A percentile compares a stretch with the other conserved stretches of the same genome.
phyloP scores from a whole-genome alignment of 2,329 filamentous ascomycete species.

The Fusarium brevicatenulatum region DNA sequence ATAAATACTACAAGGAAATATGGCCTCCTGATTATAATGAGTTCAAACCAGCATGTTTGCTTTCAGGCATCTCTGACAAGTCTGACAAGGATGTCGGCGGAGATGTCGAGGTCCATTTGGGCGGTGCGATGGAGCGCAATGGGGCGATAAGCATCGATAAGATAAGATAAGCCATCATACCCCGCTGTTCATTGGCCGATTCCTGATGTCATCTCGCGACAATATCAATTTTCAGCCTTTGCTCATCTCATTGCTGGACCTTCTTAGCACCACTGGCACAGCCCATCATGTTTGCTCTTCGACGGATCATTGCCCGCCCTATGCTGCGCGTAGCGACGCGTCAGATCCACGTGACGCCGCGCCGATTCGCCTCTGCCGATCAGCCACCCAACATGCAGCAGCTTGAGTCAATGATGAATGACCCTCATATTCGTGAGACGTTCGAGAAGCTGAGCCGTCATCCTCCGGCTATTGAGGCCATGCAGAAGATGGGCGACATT shows the following conservation, averaged over 20 bases:
- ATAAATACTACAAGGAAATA: fast-evolving
- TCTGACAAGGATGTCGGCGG: not conserved
- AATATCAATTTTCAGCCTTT: slow-evolving; percentile 13
- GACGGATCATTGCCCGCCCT: slow-evolving; percentile 16
- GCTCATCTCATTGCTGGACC: not conserved
- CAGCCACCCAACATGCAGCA: slow-evolving; percentile 27
- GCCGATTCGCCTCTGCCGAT: slow-evolving; percentile 21
- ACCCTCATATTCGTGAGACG: slow-evolving; percentile 32
- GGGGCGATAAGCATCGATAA: not conserved
- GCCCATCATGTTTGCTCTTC: slow-evolving; percentile 29
- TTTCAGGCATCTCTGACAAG: not conserved
- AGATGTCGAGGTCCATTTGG: not conserved
- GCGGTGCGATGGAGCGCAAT: not conserved
- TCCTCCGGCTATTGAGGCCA: slow-evolving; percentile 31
- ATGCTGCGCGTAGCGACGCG: slow-evolving; percentile 22
- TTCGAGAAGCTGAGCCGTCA: slow-evolving; percentile 37
- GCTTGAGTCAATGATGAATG: slow-evolving; percentile 38
- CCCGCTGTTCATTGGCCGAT: not conserved
- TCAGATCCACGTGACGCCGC: slow-evolving; percentile 23
- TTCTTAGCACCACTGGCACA: not conserved
- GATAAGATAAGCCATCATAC: not conserved
- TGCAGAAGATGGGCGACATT: slow-evolving; percentile 34
- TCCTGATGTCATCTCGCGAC: slow-evolving; percentile 21
- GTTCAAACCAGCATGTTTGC: not conserved
- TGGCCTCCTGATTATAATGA: fast-evolving